Evolutionary conservation across 83 land plant genomes (phyloP).

Genomic region (Larix sibirica): DNA sequence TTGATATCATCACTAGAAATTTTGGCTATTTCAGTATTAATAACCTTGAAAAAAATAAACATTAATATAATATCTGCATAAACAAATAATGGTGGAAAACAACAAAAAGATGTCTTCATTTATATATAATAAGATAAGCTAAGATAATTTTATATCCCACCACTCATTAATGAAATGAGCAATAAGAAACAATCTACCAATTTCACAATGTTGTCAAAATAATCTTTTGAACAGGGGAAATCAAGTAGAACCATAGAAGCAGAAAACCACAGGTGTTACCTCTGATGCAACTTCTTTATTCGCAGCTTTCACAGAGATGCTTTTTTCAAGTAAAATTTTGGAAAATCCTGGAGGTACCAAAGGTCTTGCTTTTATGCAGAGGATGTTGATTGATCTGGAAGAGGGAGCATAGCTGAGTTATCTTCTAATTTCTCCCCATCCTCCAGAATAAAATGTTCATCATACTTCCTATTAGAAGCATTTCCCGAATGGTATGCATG

Average conservation of each 20-base stretch:
- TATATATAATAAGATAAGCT: neutral
- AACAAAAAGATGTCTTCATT: neutral
- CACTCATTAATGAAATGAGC: neutral
- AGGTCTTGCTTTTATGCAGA: conserved; percentile 42
- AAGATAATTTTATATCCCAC: no score
- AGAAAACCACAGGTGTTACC: neutral
- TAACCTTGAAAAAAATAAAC: neutral
- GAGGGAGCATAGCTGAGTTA: neutral
- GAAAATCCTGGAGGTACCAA: conserved; percentile 46
- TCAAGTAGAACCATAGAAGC: neutral
- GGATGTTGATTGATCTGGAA: conserved; percentile 18
- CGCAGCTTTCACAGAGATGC: neutral
- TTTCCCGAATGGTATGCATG: conserved; percentile 13
- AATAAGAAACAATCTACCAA: neutral
- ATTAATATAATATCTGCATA: neutral
- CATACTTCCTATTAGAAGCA: conserved; percentile 28
- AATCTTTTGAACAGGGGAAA: neutral
- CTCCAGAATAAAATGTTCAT: conserved; percentile 8
- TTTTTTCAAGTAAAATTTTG: conserved; percentile 16
- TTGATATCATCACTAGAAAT: neutral
- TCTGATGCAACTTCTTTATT: conserved; percentile 11
- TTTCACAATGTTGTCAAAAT: neutral
- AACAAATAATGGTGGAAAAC: neutral
- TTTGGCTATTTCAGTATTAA: neutral
- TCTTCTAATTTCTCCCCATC: conserved; percentile 22